Evolutionary conservation across 768 basidiomycete genomes (phyloP), one percentile per base, ranked within the genome.

Genomic region (Leccinum truebloodii): DNA sequence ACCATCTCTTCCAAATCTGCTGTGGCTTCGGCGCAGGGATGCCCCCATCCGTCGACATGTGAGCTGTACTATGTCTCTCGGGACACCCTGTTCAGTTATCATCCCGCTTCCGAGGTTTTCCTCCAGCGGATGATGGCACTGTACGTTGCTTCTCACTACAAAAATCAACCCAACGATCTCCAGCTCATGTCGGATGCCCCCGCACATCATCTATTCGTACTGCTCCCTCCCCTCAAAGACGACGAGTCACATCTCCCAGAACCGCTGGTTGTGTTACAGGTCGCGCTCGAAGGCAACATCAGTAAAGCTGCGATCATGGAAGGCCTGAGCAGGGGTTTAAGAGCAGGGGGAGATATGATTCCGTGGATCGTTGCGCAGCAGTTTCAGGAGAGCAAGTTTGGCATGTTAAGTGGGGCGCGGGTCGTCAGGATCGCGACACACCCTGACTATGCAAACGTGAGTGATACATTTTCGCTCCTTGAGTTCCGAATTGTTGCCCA

Each of bases 131-230:
- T 98, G 90, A 97, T 98, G 95, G 89, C 93, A 18, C 81, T 98
- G 2, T 99, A 98, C 74, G 96, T 98, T 55, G 93, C 97, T 1
- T 91, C 90, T 54, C 97, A 99, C 73, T 99, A 99, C 80, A 99
- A 99, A 77, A 99, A 98, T 75, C 93, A 95, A 70, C 97, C 97
- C 20, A 98, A 99, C 71, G 97, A 99, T 72, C 81, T 99, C n/a
- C 96, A 98, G 73, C 83, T 99, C 55, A 85, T 98, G 74, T 92
- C 90, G 12, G 97, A 99, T 67, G 97, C 97, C 1, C 97, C 97
- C 0, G 95, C 94, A 1, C 96, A 98, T 71, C 93, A 95, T 68
- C 83, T 99, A 14, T 99, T 98, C 65, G 97, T 99, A 1, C 84
- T 99, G 0, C 80, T 98, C 2, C 95, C 95, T 0, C 97, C 97